Evolutionary conservation across 2,329 filamentous ascomycete species (phyloP).

Genomic region (Graphilbum ipis-grandicollis): DNA sequence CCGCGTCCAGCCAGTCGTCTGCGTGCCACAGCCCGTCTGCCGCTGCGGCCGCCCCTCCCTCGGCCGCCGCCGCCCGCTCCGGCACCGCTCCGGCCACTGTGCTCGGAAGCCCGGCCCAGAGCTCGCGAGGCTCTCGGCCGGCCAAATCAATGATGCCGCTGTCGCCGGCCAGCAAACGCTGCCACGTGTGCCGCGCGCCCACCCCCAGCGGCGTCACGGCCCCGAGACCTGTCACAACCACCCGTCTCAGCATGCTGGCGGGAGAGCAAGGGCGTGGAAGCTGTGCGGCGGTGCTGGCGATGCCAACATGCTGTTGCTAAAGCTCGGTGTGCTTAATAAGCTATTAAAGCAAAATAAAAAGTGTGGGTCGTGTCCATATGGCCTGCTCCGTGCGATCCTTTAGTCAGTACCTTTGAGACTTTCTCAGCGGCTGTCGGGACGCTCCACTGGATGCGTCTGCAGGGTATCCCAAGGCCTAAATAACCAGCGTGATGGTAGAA

Average conservation of each 20-base stretch:
- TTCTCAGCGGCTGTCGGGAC: too few species aligned
- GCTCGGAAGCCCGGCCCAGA: constrained; percentile 61
- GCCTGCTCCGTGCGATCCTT: too few species aligned
- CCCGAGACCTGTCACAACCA: constrained; percentile 71
- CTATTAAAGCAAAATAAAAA: too few species aligned
- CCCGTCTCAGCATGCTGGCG: constrained; percentile 40
- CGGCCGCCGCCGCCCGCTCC: constrained; percentile 1
- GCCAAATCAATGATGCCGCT: constrained; percentile 66
- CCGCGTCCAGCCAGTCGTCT: constrained; percentile 32
- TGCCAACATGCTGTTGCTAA: too few species aligned
- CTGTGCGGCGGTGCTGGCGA: neutral
- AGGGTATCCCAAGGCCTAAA: too few species aligned
- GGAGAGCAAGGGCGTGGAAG: too few species aligned
- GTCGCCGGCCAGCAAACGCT: constrained; percentile 58
- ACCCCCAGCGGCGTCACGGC: constrained; percentile 72
- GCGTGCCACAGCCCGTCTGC: constrained; percentile 23
- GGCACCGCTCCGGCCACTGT: constrained; percentile 76
- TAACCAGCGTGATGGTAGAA: too few species aligned
- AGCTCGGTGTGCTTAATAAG: too few species aligned
- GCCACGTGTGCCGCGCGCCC: constrained; percentile 64
- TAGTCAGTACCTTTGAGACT: too few species aligned
- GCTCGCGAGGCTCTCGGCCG: constrained; percentile 31
- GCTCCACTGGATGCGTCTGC: too few species aligned
- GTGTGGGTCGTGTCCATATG: too few species aligned
- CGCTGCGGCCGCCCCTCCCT: constrained; percentile 11